Evolutionary conservation across 441 rosid species (phyloP), one percentile per base, ranked within the genome.

Genomic region (Corymbia citriodora): DNA sequence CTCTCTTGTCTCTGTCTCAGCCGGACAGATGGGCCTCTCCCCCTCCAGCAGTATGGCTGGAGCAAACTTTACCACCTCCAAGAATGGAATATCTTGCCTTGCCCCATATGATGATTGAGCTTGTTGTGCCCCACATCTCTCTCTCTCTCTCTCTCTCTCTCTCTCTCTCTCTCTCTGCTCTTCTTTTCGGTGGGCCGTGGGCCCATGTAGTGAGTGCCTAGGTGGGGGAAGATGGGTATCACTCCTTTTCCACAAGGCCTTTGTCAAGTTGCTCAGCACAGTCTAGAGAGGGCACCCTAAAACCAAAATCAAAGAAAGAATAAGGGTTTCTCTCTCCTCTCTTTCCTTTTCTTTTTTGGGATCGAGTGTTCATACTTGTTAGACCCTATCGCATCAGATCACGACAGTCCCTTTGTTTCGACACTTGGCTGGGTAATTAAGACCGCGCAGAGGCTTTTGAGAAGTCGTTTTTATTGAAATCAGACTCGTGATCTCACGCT

Each of bases 1-100:
- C 85, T 79, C 53, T 45, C 52, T 23, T 79, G 85, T 79, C 85
- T 25, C 85, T 79, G 85, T 45, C 85, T 91, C 11, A 87, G 86
- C 87, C 55, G 83, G 92, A 91, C 89, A 45, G 92, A 91, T 91
- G 92, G 89, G 89, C 55, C 31, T 61, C 74, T 61, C 68, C 54
- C 29, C 79, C 23, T 61, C 33, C 53, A 40, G 53, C 89, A 61
- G 52, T 23, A 21, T 9, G 21, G 52, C 52, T 5, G 53, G 81
- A 33, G 25, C 9, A 36, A 59, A 48, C 89, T 88, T 88, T 88
- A 88, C 89, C 53, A 88, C 89, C 89, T 88, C 81, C 81, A 88
- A 88, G 74, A 88, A 88, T 88, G 54, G 81, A 61, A 55, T 61
- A 55, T 88, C 89, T 88, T 88, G 81, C 50, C 68, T 88, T 79